Evolutionary conservation across 2,329 filamentous ascomycete genomes (phyloP).

Genomic region (Alternaria rosae): DNA sequence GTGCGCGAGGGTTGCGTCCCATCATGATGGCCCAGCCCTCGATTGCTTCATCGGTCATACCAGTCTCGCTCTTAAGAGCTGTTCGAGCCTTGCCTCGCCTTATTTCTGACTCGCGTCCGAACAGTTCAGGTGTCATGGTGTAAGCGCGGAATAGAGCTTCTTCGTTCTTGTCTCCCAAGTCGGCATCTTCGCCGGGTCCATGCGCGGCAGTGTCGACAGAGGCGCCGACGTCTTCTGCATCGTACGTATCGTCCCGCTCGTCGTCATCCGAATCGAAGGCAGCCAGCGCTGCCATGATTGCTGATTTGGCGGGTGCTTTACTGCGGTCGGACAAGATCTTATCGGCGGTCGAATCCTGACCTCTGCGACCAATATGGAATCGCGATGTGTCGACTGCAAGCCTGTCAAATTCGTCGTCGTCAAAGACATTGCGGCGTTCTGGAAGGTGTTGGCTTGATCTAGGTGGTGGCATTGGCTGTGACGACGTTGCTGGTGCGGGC

Average conservation of each 20-base stretch:
- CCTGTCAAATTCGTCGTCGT: conserved; percentile 75
- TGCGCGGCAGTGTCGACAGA: conserved; percentile 72
- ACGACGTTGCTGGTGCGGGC: conserved; percentile 16
- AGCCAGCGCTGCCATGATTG: conserved; percentile 86
- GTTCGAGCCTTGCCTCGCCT: conserved; percentile 69
- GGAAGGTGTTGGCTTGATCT: conserved; percentile 64
- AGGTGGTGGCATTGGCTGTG: conserved; percentile 60
- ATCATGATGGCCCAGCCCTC: conserved; percentile 96
- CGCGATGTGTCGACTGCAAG: conserved; percentile 71
- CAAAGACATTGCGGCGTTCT: conserved; percentile 75
- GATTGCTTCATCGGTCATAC: conserved; percentile 91
- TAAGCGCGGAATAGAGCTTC: conserved; percentile 77
- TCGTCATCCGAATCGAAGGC: conserved; percentile 94
- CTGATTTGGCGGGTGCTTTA: conserved; percentile 76
- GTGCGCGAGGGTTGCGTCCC: conserved; percentile 71
- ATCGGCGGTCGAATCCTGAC: conserved; percentile 71
- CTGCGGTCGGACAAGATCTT: conserved; percentile 71
- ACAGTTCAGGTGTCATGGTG: conserved; percentile 68
- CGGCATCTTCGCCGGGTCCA: conserved; percentile 62
- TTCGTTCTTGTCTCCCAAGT: conserved; percentile 67
- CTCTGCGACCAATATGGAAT: conserved; percentile 80
- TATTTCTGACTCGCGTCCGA: conserved; percentile 74
- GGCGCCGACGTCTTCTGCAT: conserved; percentile 88
- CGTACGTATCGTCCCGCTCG: conserved; percentile 96
- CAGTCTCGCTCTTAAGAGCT: conserved; percentile 75